Evolutionary conservation across 345 rosid species (phyloP).

Genomic region (Hibiscus syriacus): DNA sequence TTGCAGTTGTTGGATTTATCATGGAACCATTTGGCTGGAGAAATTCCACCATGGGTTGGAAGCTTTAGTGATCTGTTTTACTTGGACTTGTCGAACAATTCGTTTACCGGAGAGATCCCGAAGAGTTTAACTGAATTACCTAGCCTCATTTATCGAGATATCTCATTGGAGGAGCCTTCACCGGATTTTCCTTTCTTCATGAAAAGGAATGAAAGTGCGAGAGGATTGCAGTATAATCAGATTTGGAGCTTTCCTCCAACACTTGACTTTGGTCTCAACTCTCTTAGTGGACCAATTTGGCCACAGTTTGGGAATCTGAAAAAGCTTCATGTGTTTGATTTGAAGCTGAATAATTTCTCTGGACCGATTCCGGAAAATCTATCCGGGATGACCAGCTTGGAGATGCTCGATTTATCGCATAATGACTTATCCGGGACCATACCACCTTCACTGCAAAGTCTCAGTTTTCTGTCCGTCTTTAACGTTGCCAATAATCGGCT

Average conservation of each 20-base stretch:
- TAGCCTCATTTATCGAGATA: background rate
- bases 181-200: background rate
- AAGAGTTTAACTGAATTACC: background rate
- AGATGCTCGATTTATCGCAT: background rate
- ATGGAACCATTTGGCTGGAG: background rate
- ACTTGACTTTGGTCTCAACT: background rate
- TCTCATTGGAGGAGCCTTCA: background rate
- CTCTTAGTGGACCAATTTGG: background rate
- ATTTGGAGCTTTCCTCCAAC: background rate
- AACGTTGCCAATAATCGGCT: background rate
- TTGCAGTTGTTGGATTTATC: background rate
- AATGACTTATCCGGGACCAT: background rate
- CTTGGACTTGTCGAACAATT: background rate
- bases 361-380: background rate
- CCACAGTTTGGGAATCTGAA: background rate
- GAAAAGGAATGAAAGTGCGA: background rate
- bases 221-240: background rate
- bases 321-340: background rate
- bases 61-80: background rate
- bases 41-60: background rate
- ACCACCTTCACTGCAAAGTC: background rate
- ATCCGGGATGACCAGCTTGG: background rate
- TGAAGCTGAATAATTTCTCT: background rate
- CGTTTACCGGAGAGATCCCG: background rate
- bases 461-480: background rate